Percentiles rank a stretch among this genome's conserved stretches.
These are phyloP conservation scores for Adansonia grandidieri DNA, from an alignment of 441 rosid genomes.

Conservation along the genomic window DNA sequence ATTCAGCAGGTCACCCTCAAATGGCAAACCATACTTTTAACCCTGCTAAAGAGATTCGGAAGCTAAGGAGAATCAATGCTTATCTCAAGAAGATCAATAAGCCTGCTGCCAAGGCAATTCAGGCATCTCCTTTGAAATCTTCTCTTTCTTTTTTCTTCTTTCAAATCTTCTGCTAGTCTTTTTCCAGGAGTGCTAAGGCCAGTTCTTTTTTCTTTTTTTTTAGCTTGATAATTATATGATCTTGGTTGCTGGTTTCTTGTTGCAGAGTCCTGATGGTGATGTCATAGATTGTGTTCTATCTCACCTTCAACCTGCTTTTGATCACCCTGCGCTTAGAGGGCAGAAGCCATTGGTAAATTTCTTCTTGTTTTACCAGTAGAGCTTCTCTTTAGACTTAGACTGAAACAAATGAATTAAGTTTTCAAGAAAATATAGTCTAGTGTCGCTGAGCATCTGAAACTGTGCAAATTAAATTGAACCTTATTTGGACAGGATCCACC, in stretches of 20 bases:
- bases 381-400: no score
- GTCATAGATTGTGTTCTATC: slow-evolving; percentile 62
- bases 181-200: no score
- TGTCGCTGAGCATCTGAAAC: no score
- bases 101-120: slow-evolving; percentile 68
- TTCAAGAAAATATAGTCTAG: no score
- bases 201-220: neutral
- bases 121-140: slow-evolving; percentile 36
- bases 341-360: slow-evolving; percentile 54
- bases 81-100: slow-evolving; percentile 59
- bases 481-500: slow-evolving; percentile 49
- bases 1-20: slow-evolving; percentile 32
- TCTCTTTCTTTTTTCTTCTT: no score
- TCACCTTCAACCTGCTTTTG: slow-evolving; percentile 78
- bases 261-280: slow-evolving; percentile 77
- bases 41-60: slow-evolving; percentile 45
- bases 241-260: neutral
- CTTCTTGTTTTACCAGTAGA: neutral
- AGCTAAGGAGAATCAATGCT: slow-evolving; percentile 46
- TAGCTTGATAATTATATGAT: neutral
- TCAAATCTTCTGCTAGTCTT: no score
- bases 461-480: neutral
- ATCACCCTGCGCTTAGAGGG: slow-evolving; percentile 65
- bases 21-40: slow-evolving; percentile 57
- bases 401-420: no score